Conservation (phyloP, 257 asterid genomes). For the Solanum appendiculatum region DNA sequence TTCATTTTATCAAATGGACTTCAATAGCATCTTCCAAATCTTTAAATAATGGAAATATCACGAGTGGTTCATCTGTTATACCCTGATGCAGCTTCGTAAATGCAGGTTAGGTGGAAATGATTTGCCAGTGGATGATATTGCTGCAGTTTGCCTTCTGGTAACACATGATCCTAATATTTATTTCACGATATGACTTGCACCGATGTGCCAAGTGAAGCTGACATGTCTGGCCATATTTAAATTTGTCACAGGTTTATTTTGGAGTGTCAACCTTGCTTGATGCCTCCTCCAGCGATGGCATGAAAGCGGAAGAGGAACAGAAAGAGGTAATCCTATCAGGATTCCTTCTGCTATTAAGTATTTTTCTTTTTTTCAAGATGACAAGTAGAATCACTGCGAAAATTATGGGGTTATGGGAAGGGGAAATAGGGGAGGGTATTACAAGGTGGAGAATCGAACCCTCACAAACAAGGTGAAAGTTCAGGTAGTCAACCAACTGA, state of each 20-base stretch:
- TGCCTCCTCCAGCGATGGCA: conserved; percentile 74
- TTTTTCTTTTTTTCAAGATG: background rate
- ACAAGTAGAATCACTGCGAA: background rate
- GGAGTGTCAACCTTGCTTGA: conserved; percentile 88
- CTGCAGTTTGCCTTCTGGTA: conserved; percentile 94
- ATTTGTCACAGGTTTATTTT: conserved; percentile 58
- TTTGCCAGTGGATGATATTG: conserved; percentile 92
- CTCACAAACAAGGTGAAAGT: background rate
- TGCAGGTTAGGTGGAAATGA: conserved; percentile 68
- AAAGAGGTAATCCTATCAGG: conserved; percentile 52
- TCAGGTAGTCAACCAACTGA: background rate
- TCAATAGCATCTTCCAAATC: background rate
- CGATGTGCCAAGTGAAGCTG: background rate
- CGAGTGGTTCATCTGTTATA: background rate
- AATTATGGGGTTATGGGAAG: background rate
- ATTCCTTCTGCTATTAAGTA: background rate
- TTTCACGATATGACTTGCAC: background rate
- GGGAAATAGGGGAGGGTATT: background rate
- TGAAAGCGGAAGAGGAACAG: conserved; percentile 83
- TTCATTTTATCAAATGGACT: background rate
- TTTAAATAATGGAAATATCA: background rate
- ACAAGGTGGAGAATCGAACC: background rate
- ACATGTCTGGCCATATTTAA: background rate
- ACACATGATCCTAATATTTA: background rate
- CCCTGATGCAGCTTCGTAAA: background rate